A percentile compares a stretch with the other conserved stretches of the same genome.
Conservation (phyloP, 768 basidiomycete species). For the Leccinum sublutescens region DNA sequence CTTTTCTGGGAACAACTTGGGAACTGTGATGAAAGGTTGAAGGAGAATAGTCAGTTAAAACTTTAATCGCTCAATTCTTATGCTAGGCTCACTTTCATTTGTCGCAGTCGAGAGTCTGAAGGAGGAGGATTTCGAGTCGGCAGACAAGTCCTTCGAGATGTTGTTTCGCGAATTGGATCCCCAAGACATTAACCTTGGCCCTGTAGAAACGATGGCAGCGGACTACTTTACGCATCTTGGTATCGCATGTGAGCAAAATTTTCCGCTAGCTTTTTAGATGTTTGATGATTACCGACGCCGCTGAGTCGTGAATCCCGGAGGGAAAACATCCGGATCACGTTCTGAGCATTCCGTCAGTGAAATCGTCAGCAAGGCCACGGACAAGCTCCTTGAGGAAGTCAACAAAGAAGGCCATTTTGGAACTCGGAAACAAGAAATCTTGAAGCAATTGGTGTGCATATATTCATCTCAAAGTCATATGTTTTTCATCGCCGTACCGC, state of each 20-base stretch:
- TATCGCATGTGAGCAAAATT: neutral
- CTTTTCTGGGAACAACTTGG: conserved; percentile 5
- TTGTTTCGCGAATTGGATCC: conserved; percentile 1
- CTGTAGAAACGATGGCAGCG: neutral
- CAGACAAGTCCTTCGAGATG: neutral
- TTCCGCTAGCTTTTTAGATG: neutral
- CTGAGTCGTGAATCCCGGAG: neutral
- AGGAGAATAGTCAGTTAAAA: conserved; percentile 1
- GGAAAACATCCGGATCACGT: neutral
- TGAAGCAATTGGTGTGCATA: conserved; percentile 6
- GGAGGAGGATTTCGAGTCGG: neutral
- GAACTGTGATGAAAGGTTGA: neutral
- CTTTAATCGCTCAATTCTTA: neutral
- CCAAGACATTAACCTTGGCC: neutral
- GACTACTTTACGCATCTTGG: conserved; percentile 6
- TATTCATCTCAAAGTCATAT: neutral
- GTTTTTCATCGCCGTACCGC: neutral
- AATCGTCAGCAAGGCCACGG: neutral
- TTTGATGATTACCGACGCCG: neutral
- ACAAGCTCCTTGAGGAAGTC: neutral
- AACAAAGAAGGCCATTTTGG: neutral
- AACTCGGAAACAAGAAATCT: neutral
- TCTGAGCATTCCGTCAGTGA: neutral
- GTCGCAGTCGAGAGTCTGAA: conserved; percentile 2
- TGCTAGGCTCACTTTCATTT: neutral